Evolutionary conservation across 2,329 filamentous ascomycete species (phyloP), one percentile per base, ranked within the genome.

Genomic region (Sporothrix brasiliensis): DNA sequence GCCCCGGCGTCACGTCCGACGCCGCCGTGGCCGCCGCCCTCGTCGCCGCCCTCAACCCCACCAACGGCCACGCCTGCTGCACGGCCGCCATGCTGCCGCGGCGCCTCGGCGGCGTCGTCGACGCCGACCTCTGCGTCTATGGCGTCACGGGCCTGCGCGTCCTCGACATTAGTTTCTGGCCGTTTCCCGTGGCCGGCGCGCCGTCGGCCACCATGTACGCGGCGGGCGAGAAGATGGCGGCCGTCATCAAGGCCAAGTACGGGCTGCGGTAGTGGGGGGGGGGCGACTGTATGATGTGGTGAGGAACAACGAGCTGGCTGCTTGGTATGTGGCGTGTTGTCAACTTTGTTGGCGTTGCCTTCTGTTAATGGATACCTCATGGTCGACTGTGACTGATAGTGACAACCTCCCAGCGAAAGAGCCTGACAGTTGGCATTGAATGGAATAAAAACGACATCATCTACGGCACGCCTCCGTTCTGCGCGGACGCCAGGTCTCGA

Each of bases 41-140:
- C 73, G n/a, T 67, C 24, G 34, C 70, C 54, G 58, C 67, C 61
- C 16, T 69, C 69, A 47, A 72, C 53, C 67, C 76, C 63, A 72
- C 75, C 54, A 75, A 76, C 61, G 76, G 74, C 16, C 78, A 79
- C 69, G 76, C 75, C 27, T 76, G 74, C 67, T 77, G 77, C 52
- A 78, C 76, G 2, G 76, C 76, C 0, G 80, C 69, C 11, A 73
- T 73, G 71, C 24, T 70, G 52, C 72, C 69, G 11, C n/a, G 21
- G n/a, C 54, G 11, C n/a, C 27, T 56, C 14, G 72, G 70, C 53
- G 72, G 71, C 13, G 71, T 73, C 10, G 71, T 73, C 11, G 71
- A 71, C 49, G 3, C 6, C 6, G n/a, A 63, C 16, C 44, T 69
- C 47, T 47, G 60, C n/a, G 71, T 72, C 13, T 73, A 73, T 21